Base-by-base conservation (phyloP, 1,284 basidiomycete species). In the Ustanciosporium gigantosporum region DNA sequence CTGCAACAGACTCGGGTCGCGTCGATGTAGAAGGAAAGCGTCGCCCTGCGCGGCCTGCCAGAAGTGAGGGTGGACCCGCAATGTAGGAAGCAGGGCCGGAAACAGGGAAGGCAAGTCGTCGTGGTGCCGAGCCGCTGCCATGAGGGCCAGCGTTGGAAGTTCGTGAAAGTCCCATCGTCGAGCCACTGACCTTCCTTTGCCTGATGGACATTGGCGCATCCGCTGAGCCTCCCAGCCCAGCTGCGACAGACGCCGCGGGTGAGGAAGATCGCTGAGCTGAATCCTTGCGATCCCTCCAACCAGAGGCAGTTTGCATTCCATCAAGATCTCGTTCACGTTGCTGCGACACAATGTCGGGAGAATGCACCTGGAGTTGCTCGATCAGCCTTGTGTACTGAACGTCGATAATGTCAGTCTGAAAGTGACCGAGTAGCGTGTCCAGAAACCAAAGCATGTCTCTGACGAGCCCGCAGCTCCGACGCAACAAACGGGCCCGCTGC, bases 391-490 rank as follows among this genome's bases (percentile, higher is more conserved):
- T 79, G 72, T 88, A 91, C 76, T 94, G 90, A 14, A 87, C 84
- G 52, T 92, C 91, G 23, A 93, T 83, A 6, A 94, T 89, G 66
- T 94, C 91, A 60, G 85, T 88, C 88, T 91, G 89, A 25, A 70
- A 68, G 31, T 70, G 68, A 6, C 86, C 86, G 7, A 92, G 74
- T 25, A 79, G 64, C 47, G 85, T 87, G 70, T 92, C 91, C 47
- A 94, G 80, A 75, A 92, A 92, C 89, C 91, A 93, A 36, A 86
- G 84, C 89, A 93, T 91, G 66, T 88, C 85, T 56, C 89, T 80
- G 15, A 91, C 86, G 15, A 88, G 83, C 0, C 88, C 89, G 90
- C 91, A 94, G 0, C 87, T 87, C 60, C 85, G 86, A 46, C 90
- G 81, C 39, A 90, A 80, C 16, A 91, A 81, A 24, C 88, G 48